Base-by-base conservation (phyloP, 2,329 filamentous ascomycete species). In the Pezizomycotina sp. region DNA sequence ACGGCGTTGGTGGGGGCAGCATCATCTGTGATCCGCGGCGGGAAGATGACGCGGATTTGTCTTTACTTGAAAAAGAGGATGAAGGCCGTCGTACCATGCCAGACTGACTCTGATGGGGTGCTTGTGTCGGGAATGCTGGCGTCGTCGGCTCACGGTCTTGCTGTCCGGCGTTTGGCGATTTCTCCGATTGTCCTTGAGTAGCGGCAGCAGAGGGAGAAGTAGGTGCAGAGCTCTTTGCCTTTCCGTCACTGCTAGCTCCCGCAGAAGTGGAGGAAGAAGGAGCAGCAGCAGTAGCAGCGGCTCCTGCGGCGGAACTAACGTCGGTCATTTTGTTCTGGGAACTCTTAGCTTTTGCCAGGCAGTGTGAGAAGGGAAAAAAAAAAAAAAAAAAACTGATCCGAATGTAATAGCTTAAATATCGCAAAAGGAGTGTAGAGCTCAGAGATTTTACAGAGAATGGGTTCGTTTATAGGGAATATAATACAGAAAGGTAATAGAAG, bases 1-100 rank as follows among this genome's bases (percentile, higher is more conserved):
- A 32, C 9, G 44, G 44, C 16, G 36, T 35, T 7, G 44, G 44
- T 28, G 44, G 44, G 24, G 44, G 44, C 4, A 43, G 31, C 44
- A 47, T 47, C 15, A 40, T 43, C 29, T 46, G 38, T 37, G 39
- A 36, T 2, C 36, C 36, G n/a, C 34, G 32, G 7, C 41, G 36
- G 26, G 36, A 37, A 22, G 41, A 44, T 5, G 33, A 36, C 13
- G 33, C 37, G 4, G 41, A 37, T 24, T 44, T 37, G 31, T 37
- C 24, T n/a, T 36, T 37, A 9, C 40, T 37, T 18, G 41, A 44
- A 12, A 44, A 27, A 4, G 41, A 44, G 13, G 36, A 40, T 12
- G 41, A 40, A 15, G 41, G 33, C 12, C 41, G 36, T 8, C 41
- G 41, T 16, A 33, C 41, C 33, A 29, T 36, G 4, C 33, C 29